A percentile compares a stretch with the other conserved stretches of the same genome.
These are phyloP conservation scores for Seiridium unicorne DNA, from an alignment of 2,329 filamentous ascomycete genomes.

Conservation along the genomic window DNA sequence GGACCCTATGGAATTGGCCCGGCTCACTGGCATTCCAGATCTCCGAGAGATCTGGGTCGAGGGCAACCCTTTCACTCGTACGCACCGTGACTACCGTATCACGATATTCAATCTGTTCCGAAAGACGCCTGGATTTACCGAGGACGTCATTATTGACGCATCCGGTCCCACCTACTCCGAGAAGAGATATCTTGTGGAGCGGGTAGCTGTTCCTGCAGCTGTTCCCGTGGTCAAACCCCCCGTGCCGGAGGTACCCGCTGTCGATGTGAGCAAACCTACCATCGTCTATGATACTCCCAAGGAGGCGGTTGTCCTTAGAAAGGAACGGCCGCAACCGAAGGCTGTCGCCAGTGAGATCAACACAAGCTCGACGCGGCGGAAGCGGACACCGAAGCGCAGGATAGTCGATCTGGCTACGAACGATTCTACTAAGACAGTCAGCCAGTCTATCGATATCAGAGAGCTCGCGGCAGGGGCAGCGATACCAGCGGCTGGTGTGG, in stretches of 20 bases:
- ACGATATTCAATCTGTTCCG: constrained; percentile 97
- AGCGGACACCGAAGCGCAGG: constrained; percentile 58
- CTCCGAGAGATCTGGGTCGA: constrained; percentile 90
- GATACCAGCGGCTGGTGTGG: constrained; percentile 11
- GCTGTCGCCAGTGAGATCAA: constrained; percentile 57
- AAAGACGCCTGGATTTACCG: constrained; percentile 81
- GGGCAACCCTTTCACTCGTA: constrained; percentile 88
- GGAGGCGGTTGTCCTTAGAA: constrained; percentile 54
- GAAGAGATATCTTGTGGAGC: constrained; percentile 78
- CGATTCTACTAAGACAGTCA: constrained; percentile 34
- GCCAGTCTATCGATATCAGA: constrained; percentile 15
- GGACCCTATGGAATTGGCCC: constrained; percentile 88
- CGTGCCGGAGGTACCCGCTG: constrained; percentile 58
- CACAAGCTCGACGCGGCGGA: constrained; percentile 58
- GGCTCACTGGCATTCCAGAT: constrained; percentile 86
- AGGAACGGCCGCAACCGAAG: constrained; percentile 52
- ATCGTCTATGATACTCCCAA: constrained; percentile 52
- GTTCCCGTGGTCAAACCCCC: constrained; percentile 76
- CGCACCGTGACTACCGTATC: constrained; percentile 80
- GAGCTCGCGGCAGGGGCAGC: constrained; percentile 19
- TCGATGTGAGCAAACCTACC: constrained; percentile 67
- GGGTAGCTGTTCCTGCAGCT: constrained; percentile 71
- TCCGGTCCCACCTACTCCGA: constrained; percentile 82
- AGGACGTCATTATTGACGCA: constrained; percentile 88
- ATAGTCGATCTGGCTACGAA: constrained; percentile 64